Evolutionary conservation across 2,329 filamentous ascomycete species (phyloP).

Genomic region (Truncatella angustata): DNA sequence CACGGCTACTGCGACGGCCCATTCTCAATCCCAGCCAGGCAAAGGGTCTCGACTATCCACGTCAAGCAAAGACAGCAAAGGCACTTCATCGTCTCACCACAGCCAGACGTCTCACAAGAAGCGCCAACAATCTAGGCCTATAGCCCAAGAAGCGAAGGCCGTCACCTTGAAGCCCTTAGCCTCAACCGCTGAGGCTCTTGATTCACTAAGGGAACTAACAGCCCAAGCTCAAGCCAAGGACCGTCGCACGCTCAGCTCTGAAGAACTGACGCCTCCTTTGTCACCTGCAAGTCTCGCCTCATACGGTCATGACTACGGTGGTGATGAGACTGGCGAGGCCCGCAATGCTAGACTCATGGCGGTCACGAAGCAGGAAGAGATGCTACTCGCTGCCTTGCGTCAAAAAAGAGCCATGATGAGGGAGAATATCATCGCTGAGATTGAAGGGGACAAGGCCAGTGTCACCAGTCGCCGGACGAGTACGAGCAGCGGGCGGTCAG

Average conservation of each 20-base stretch:
- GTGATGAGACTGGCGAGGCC: conserved; percentile 14
- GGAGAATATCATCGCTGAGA: conserved; percentile 42
- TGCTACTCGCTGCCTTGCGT: conserved; percentile 55
- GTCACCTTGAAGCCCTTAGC: conserved; percentile 34
- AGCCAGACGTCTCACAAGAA: conserved; percentile 21
- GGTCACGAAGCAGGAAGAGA: conserved; percentile 57
- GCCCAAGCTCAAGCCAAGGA: not conserved
- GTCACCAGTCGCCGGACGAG: not conserved
- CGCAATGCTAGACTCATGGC: conserved; percentile 50
- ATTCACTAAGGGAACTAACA: not conserved
- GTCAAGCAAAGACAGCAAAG: conserved; percentile 33
- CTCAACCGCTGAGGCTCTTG: conserved; percentile 22
- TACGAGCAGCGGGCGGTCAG: not conserved
- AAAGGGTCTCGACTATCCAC: conserved; percentile 36
- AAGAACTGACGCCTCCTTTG: conserved; percentile 47
- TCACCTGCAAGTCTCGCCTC: conserved; percentile 53
- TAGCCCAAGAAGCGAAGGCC: conserved; percentile 38
- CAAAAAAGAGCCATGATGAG: conserved; percentile 57
- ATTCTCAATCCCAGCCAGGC: conserved; percentile 11
- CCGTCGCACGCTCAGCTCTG: conserved; percentile 28
- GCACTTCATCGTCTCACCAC: conserved; percentile 28
- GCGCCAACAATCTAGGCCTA: conserved; percentile 20
- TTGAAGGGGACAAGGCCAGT: conserved; percentile 27
- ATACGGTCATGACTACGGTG: conserved; percentile 22
- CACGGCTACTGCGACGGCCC: conserved; percentile 16